phyloP scores from a whole-genome alignment of 805 yeast species.

The Teunomyces kruisii region DNA sequence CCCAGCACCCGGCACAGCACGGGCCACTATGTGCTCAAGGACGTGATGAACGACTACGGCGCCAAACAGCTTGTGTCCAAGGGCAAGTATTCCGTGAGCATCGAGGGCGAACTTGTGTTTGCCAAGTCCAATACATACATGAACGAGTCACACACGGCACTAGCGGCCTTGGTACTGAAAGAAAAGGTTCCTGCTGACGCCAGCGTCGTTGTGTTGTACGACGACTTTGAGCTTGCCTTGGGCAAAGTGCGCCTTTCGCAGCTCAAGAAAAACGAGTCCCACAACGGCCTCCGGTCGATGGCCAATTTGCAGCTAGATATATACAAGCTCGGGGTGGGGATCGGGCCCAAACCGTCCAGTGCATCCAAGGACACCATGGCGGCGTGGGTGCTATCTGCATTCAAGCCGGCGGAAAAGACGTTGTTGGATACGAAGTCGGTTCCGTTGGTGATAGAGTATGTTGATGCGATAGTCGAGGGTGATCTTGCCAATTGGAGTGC shows the following conservation, averaged over 20 bases:
- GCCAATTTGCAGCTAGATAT: conserved; percentile 11
- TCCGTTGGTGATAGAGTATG: conserved; percentile 17
- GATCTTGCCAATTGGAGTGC: conserved; percentile 26
- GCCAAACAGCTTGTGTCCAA: conserved; percentile 29
- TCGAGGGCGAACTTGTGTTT: conserved; percentile 22
- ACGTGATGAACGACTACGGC: conserved; percentile 23
- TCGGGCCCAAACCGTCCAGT: conserved; percentile 43
- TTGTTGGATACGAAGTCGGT: conserved; percentile 11
- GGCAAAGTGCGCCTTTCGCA: conserved; percentile 28
- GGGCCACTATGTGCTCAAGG: conserved; percentile 35
- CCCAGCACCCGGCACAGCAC: conserved; percentile 38
- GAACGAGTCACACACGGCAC: conserved; percentile 38
- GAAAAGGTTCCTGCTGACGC: conserved; percentile 14
- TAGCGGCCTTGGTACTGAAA: conserved; percentile 22
- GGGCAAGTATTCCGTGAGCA: conserved; percentile 28
- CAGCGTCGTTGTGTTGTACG: conserved; percentile 28
- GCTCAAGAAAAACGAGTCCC: conserved; percentile 39
- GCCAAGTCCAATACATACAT: conserved; percentile 39
- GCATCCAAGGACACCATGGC: conserved; percentile 36
- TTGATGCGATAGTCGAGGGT: conserved; percentile 21
- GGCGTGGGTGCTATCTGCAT: conserved; percentile 40
- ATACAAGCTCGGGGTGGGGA: conserved; percentile 36
- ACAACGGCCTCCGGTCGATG: conserved; percentile 37
- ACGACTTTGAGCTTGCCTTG: conserved; percentile 37
- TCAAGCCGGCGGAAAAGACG: conserved; percentile 24